Conservation (phyloP, 768 basidiomycete genomes). For the Leccinum boreale region DNA sequence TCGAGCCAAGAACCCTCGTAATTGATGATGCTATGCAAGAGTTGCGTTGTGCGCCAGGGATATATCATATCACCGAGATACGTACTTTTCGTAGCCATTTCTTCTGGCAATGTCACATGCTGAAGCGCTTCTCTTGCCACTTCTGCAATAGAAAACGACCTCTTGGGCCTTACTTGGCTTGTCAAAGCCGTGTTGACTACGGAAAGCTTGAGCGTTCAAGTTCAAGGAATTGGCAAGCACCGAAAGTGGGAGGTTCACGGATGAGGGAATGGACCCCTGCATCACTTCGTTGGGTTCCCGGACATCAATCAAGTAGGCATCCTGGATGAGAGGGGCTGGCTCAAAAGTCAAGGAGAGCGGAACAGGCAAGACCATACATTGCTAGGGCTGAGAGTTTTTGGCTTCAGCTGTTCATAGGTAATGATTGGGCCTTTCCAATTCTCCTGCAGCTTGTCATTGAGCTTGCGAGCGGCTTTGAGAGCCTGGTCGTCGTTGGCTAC, state of each 20-base stretch:
- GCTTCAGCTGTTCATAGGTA: constrained; percentile 79
- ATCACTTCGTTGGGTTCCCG: constrained; percentile 89
- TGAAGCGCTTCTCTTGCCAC: constrained; percentile 77
- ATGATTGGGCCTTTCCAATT: constrained; percentile 79
- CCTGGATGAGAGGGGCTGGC: constrained; percentile 36
- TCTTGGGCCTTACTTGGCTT: constrained; percentile 71
- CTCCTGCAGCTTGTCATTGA: constrained; percentile 42
- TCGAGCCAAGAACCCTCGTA: constrained; percentile 89
- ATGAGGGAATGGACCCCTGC: constrained; percentile 89
- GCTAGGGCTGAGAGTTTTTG: constrained; percentile 72
- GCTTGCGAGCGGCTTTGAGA: constrained; percentile 30
- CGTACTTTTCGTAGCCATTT: constrained; percentile 80
- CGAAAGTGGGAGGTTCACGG: constrained; percentile 86
- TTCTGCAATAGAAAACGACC: constrained; percentile 87
- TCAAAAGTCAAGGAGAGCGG: constrained; percentile 1
- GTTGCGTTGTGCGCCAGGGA: not conserved
- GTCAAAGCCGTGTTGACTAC: constrained; percentile 63
- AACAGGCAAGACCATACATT: constrained; percentile 37
- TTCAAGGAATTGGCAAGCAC: constrained; percentile 67
- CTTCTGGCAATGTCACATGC: constrained; percentile 80
- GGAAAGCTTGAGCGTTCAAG: constrained; percentile 53
- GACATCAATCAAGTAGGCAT: constrained; percentile 81
- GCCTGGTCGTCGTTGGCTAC: constrained; percentile 23
- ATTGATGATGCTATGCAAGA: constrained; percentile 51
- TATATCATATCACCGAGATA: constrained; percentile 1